Evolutionary conservation across 176 grass and related monocot genomes (phyloP).

Genomic region (Hordeum marinum): DNA sequence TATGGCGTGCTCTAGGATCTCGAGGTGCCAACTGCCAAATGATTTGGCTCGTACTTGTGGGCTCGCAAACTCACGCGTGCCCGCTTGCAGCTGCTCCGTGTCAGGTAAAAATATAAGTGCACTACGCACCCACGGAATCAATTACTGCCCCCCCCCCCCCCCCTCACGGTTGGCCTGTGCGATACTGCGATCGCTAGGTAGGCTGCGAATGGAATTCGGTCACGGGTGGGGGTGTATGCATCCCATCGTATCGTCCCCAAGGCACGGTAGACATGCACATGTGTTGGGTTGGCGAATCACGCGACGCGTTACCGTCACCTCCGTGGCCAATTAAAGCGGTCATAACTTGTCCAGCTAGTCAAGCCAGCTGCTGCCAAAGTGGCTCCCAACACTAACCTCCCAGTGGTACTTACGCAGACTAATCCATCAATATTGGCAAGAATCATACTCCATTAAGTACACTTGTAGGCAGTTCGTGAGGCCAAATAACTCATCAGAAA

Average conservation of each 20-base stretch:
- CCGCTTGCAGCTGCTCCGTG: neutral
- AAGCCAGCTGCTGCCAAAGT: neutral
- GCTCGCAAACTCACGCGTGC: neutral
- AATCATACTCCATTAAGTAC: neutral
- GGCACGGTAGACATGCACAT: neutral
- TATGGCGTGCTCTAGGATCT: conserved; percentile 10
- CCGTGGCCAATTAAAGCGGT: neutral
- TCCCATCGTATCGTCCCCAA: neutral
- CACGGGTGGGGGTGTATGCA: neutral
- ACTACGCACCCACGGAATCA: neutral
- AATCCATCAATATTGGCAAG: neutral
- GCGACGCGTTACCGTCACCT: neutral
- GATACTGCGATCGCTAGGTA: neutral
- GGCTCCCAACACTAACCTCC: neutral
- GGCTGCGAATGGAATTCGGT: neutral
- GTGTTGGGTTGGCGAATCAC: neutral
- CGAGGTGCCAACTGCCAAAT: conserved; percentile 5
- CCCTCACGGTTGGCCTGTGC: neutral
- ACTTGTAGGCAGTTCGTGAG: neutral
- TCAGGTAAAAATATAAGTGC: neutral
- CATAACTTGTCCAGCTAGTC: neutral
- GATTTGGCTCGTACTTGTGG: conserved; percentile 28
- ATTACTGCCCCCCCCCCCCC: neutral
- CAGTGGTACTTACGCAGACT: neutral
- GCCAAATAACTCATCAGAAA: too few species aligned